Evolutionary conservation across 1,139 yeast genomes (phyloP).

Genomic region (Tardiomyces digboiensis): DNA sequence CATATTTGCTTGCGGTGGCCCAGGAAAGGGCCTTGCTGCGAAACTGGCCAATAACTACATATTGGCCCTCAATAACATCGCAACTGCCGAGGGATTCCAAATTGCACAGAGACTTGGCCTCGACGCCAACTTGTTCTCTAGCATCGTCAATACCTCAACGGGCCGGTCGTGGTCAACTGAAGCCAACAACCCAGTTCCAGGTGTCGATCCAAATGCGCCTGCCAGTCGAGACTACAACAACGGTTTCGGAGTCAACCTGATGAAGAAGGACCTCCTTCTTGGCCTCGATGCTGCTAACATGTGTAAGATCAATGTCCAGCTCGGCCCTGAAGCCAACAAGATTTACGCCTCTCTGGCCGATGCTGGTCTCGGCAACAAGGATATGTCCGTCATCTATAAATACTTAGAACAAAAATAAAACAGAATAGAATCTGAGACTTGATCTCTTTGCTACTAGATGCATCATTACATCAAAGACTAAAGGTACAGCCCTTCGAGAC

Average conservation of each 20-base stretch:
- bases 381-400: slow-evolving; percentile 26
- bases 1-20: slow-evolving; percentile 46
- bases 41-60: slow-evolving; percentile 51
- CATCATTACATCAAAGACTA: too few species aligned
- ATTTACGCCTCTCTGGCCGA: slow-evolving; percentile 21
- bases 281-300: slow-evolving; percentile 40
- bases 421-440: too few species aligned
- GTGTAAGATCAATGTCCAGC: slow-evolving; percentile 16
- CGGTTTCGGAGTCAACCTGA: slow-evolving; percentile 46
- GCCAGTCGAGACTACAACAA: slow-evolving; percentile 41
- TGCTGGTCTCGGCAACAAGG: slow-evolving; percentile 18
- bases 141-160: slow-evolving; percentile 45
- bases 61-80: slow-evolving; percentile 48
- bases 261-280: slow-evolving; percentile 48
- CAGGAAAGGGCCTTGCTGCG: slow-evolving; percentile 52
- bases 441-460: too few species aligned
- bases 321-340: slow-evolving; percentile 20
- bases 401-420: slow-evolving; percentile 5
- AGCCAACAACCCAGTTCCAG: slow-evolving; percentile 51
- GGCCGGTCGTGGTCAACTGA: slow-evolving; percentile 56
- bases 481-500: slow-evolving; percentile 89
- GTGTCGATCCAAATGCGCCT: slow-evolving; percentile 39
- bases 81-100: slow-evolving; percentile 52
- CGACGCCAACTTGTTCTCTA: slow-evolving; percentile 40
- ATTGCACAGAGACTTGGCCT: slow-evolving; percentile 47